Base-by-base conservation (phyloP, 78 protist genomes). In the Dictyostelium capitatum region DNA sequence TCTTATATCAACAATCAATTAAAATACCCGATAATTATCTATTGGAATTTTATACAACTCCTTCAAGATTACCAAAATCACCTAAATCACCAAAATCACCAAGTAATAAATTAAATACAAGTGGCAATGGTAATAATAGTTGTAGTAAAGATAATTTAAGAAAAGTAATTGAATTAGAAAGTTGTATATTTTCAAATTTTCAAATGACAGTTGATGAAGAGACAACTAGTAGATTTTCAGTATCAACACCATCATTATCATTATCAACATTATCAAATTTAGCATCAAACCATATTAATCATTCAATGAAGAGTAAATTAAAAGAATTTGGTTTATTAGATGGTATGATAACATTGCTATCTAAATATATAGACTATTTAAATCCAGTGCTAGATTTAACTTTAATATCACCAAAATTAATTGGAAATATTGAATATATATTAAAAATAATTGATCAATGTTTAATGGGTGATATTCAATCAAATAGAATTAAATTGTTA, bases 61-160 rank as follows among this genome's bases (percentile, higher is more conserved):
- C 93, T 64, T 72, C 93, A 4, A 87, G 65, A 51, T 17, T 87
- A 50, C 93, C 93, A 7, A 74, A 77, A 65, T 87, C 93, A 48
- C 93, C 93, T 6, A 87, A 77, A 20, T 64, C 92, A 48, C 83
- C 92, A 10, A 77, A 54, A 47, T 79, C 83, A 37, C 83, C 83
- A 8, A 8, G 28, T 15, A n/a, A 9, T 8, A n/a, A 14, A 37
- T 11, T 15, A 5, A 62, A 25, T 25, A 17, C 14, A 11, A 15
- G 48, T 32, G 10, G 37, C 0, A 11, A 11, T 2, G 0, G 74
- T 30, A 30, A 30, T 28, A 30, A 14, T 5, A 20, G 30, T 6
- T n/a, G n/a, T n/a, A n/a, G 2, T 37, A 37, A 37, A 37, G 43
- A 37, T 37, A 10, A 47, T 1, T 14, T 23, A 6, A 10, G 51